phyloP scores from a whole-genome alignment of 2,329 filamentous ascomycete genomes.

The Penicillium aurantiogriseum region DNA sequence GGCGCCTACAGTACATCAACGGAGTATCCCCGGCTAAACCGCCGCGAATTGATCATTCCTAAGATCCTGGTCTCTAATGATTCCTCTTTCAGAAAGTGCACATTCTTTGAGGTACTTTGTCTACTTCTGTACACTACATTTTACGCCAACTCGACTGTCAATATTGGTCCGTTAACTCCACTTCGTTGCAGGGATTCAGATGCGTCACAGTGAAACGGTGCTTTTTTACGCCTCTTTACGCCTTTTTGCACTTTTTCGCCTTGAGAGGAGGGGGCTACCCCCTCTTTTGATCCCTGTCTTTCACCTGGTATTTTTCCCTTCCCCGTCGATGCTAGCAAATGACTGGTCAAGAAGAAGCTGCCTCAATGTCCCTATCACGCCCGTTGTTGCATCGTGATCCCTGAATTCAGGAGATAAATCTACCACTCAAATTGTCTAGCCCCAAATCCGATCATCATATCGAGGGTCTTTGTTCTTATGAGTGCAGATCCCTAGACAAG shows the following conservation, averaged over 20 bases:
- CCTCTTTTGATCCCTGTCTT: conserved; percentile 25
- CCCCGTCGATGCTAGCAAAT: neutral
- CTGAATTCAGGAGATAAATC: neutral
- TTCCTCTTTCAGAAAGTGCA: neutral
- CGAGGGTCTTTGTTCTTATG: conserved; percentile 8
- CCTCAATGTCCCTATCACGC: neutral
- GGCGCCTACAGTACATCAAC: neutral
- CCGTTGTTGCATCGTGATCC: neutral
- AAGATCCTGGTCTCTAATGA: neutral
- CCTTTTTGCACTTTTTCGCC: conserved; percentile 10
- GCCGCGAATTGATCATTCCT: neutral
- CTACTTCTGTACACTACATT: neutral
- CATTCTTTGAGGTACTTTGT: neutral
- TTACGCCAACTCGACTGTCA: neutral
- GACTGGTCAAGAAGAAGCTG: neutral
- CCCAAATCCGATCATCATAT: conserved; percentile 6
- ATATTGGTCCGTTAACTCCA: conserved; percentile 11
- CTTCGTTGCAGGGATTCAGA: conserved; percentile 23
- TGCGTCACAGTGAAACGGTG: conserved; percentile 20
- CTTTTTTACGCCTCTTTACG: conserved; percentile 10
- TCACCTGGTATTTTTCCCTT: conserved; percentile 3
- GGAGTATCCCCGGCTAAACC: neutral
- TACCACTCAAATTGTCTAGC: neutral
- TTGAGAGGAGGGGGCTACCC: conserved; percentile 7
- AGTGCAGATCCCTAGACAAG: conserved; percentile 27